Conservation (phyloP, 2,329 filamentous ascomycete genomes). For the Monilinia polystroma region DNA sequence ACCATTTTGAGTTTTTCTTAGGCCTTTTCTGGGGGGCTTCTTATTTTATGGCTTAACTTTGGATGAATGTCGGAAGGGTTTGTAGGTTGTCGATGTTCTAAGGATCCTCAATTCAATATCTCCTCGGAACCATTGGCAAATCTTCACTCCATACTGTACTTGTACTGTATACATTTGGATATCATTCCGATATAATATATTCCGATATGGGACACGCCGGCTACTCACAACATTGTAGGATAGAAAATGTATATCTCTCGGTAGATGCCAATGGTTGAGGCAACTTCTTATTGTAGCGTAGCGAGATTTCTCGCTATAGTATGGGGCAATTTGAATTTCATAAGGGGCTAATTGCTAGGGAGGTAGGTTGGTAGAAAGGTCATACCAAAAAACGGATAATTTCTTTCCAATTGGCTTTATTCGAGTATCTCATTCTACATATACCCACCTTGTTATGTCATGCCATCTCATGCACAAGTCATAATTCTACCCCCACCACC, state of each 20-base stretch:
- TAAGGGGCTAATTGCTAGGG: not conserved
- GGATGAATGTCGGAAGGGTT: too few relatives aligned
- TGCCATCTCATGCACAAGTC: too few relatives aligned
- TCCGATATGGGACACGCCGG: too few relatives aligned
- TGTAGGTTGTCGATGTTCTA: too few relatives aligned
- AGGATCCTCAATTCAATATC: not conserved
- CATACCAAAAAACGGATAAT: too few relatives aligned
- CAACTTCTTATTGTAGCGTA: too few relatives aligned
- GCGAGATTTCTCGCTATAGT: not conserved
- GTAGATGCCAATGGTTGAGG: not conserved
- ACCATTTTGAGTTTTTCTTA: not conserved
- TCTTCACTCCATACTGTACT: not conserved
- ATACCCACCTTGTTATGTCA: too few relatives aligned
- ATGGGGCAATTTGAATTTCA: not conserved
- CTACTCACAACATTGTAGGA: too few relatives aligned
- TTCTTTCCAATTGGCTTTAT: too few relatives aligned
- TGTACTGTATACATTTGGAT: not conserved
- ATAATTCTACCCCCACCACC: too few relatives aligned
- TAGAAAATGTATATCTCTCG: not conserved
- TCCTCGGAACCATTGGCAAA: not conserved
- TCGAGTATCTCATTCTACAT: too few relatives aligned
- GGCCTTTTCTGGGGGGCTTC: not conserved
- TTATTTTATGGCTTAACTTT: not conserved
- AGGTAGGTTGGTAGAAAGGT: too few relatives aligned
- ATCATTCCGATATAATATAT: not conserved